Conservation (phyloP, 768 basidiomycete species). For the Boletus bicolor region DNA sequence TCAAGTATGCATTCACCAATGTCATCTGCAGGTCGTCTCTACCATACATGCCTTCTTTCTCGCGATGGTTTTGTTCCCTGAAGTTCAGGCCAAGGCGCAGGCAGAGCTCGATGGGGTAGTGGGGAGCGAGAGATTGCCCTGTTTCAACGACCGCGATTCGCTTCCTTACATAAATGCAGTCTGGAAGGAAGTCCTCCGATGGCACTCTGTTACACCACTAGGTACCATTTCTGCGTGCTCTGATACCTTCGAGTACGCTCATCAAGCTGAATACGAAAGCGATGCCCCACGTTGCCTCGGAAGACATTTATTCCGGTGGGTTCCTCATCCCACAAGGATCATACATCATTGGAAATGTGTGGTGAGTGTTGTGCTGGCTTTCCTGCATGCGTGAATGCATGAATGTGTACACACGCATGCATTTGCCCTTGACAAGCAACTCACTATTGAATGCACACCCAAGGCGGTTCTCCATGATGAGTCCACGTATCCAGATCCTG, state of each 20-base stretch:
- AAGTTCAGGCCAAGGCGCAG: constrained; percentile 23
- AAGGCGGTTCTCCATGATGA: constrained; percentile 55
- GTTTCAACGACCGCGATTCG: constrained; percentile 16
- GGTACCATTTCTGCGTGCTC: constrained; percentile 24
- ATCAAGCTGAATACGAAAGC: background rate
- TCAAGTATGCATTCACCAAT: constrained; percentile 25
- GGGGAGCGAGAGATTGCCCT: constrained; percentile 20
- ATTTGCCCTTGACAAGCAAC: background rate
- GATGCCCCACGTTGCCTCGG: constrained; percentile 13
- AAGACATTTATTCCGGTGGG: constrained; percentile 19
- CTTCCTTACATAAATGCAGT: constrained; percentile 29
- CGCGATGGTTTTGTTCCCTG: constrained; percentile 24
- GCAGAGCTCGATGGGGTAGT: constrained; percentile 26
- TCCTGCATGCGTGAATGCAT: background rate
- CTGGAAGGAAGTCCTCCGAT: constrained; percentile 25
- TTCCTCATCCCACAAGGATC: constrained; percentile 26
- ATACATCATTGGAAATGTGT: constrained; percentile 20
- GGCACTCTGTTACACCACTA: constrained; percentile 17
- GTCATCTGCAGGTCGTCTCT: constrained; percentile 11
- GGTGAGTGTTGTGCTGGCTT: constrained; percentile 15
- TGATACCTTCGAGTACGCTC: background rate
- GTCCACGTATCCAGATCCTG: constrained; percentile 33
- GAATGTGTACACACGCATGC: background rate
- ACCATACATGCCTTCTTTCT: constrained; percentile 22
- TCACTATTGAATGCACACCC: background rate